Percentiles rank a stretch among this genome's conserved stretches.
phyloP scores from a whole-genome alignment of 2,329 filamentous ascomycete genomes.

The Rhynchosporium secalis region DNA sequence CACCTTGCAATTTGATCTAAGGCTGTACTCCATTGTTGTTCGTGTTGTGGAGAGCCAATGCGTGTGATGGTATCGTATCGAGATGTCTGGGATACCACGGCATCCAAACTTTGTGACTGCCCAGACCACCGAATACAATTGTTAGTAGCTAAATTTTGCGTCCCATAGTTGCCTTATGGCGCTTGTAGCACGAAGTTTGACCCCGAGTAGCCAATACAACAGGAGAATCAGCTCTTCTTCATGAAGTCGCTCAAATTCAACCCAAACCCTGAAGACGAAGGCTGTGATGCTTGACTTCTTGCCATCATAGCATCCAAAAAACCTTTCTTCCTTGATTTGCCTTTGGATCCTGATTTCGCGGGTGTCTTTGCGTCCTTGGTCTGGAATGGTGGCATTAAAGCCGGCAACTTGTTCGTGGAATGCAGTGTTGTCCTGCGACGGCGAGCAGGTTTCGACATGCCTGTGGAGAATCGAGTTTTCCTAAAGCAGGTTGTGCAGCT shows the following conservation, averaged over 20 bases:
- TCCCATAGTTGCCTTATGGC: no score
- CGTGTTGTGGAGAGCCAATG: no score
- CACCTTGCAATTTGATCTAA: no score
- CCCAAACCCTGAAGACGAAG: slow-evolving; percentile 39
- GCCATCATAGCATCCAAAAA: slow-evolving; percentile 63
- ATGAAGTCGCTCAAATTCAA: slow-evolving; percentile 45
- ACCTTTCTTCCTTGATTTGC: slow-evolving; percentile 59
- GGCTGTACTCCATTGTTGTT: no score
- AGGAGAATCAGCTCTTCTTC: slow-evolving; percentile 33
- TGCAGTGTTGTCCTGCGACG: neutral
- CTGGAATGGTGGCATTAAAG: neutral
- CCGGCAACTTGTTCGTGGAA: neutral
- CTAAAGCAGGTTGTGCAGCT: slow-evolving; percentile 35
- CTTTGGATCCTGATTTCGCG: slow-evolving; percentile 62
- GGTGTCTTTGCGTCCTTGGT: slow-evolving; percentile 38
- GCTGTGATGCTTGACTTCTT: slow-evolving; percentile 32
- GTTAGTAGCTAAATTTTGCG: no score
- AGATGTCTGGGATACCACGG: no score
- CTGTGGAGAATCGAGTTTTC: slow-evolving; percentile 24
- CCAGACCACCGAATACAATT: no score
- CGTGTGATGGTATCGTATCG: no score
- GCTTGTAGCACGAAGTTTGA: neutral
- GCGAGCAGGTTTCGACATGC: neutral
- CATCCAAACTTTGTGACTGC: no score
- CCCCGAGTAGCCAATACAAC: neutral